These are phyloP conservation scores for Trichoderma sp. DNA, from an alignment of 2,329 filamentous ascomycete genomes.

Conservation along the genomic window DNA sequence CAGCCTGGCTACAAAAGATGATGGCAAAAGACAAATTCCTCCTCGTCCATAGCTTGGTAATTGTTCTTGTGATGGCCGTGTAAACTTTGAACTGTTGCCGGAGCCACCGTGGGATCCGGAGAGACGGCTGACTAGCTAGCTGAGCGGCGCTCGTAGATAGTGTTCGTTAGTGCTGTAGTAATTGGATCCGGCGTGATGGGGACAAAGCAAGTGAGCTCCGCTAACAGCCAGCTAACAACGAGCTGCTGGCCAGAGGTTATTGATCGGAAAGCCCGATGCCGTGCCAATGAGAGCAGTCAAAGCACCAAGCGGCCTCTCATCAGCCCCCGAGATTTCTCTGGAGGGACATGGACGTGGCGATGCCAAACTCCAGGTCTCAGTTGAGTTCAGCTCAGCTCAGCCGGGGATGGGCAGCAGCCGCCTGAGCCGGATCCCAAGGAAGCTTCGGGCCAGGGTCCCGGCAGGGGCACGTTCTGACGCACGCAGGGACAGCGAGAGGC, in stretches of 20 bases:
- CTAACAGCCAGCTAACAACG: not conserved
- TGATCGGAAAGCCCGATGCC: not conserved
- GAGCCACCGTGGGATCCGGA: conserved; percentile 4
- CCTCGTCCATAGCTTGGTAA: not conserved
- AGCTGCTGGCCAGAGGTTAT: not conserved
- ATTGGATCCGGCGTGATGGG: conserved; percentile 4
- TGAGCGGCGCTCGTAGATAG: conserved; percentile 1
- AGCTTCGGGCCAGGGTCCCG: conserved; percentile 6
- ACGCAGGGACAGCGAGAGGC: conserved; percentile 11
- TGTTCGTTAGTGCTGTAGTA: not conserved
- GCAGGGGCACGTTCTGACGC: conserved; percentile 14
- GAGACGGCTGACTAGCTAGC: conserved; percentile 1
- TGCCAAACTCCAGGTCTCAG: conserved; percentile 2
- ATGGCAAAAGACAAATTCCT: conserved; percentile 5
- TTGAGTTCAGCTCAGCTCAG: not conserved
- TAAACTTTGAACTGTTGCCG: not conserved
- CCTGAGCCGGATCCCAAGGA: conserved; percentile 11
- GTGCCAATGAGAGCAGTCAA: not conserved
- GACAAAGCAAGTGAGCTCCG: not conserved
- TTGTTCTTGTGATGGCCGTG: not conserved
- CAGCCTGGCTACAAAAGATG: not conserved
- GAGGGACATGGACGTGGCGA: conserved; percentile 12
- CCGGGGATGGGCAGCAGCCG: conserved; percentile 10
- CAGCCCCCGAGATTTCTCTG: not conserved
- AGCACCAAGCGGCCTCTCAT: not conserved